Base-by-base conservation (phyloP, 192 early-diverging fungal genomes). In the Podila epicladia region DNA sequence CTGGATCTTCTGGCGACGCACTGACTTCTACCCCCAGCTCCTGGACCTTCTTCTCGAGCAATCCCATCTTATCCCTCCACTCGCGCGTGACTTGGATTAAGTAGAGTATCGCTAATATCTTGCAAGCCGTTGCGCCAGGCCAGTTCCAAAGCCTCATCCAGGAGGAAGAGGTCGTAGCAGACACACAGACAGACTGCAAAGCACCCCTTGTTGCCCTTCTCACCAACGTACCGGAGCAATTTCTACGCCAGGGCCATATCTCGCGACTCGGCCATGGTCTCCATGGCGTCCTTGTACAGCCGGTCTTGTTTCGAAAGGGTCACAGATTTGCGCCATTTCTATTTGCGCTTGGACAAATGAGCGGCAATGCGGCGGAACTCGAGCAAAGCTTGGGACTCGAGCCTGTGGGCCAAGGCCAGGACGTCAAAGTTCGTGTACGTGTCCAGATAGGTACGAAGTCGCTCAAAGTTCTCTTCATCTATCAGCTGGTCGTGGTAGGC, bases 221-320 rank as follows among this genome's bases (percentile, higher is more conserved):
- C 95, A 33, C 97, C 93, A 89, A 99, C 98, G 90, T 93, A 99
- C 72, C 93, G 92, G 63, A 99, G 84, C 64, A 99, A 85, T 72
- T 99, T 97, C 75, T 99, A 96, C 51, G 95, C 96, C 24, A 96
- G 91, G 58, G 97, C 94, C 17, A 91, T 87, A 72, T 91, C 95
- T 41, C 88, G 89, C n/a, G 96, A 97, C 69, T 93, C 92, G 22
- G 94, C 94, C 19, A 96, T 97, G 5, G 97, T 98, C 67, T 97
- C 96, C 95, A 99, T 99, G 1, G 97, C 97, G 73, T 99, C 98
- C 89, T 97, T 97, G 89, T 92, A 99, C 49, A 98, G 90, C 69
- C 94, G 89, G 85, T 99, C 97, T 86, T 98, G 93, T 89, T 99
- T 98, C 28, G 97, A 98, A 50, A 99, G 84, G 12, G 91, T 87